These are phyloP conservation scores for Emericellopsis atlantica DNA, from an alignment of 2,329 filamentous ascomycete species.

Conservation along the genomic window DNA sequence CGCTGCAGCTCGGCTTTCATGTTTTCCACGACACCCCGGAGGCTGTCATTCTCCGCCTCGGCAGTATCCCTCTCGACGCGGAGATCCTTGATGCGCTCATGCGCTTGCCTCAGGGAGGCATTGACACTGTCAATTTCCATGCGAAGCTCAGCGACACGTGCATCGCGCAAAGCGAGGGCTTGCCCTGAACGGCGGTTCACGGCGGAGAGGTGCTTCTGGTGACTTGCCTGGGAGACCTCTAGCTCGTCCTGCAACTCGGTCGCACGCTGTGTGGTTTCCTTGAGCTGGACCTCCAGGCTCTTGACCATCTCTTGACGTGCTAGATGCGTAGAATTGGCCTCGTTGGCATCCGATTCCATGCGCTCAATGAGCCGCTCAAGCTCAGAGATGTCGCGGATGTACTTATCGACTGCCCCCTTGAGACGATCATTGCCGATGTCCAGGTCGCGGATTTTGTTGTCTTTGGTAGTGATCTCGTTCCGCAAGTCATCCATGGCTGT, in stretches of 20 bases:
- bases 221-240: slow-evolving; percentile 19
- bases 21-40: slow-evolving; percentile 29
- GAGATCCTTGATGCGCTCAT: slow-evolving; percentile 30
- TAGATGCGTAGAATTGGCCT: slow-evolving; percentile 14
- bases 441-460: slow-evolving; percentile 29
- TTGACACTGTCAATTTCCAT: slow-evolving; percentile 34
- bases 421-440: slow-evolving; percentile 37
- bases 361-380: slow-evolving; percentile 37
- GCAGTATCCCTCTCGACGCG: slow-evolving; percentile 30
- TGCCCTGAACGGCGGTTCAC: slow-evolving; percentile 29
- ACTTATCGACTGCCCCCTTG: slow-evolving; percentile 36
- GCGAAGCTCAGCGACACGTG: slow-evolving; percentile 33
- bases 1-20: slow-evolving; percentile 39
- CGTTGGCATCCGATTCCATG: slow-evolving; percentile 24
- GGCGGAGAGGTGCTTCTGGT: slow-evolving; percentile 15
- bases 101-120: slow-evolving; percentile 28
- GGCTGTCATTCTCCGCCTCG: slow-evolving; percentile 23
- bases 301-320: slow-evolving; percentile 22
- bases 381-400: slow-evolving; percentile 38
- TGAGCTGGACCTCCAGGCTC: slow-evolving; percentile 31
- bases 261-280: slow-evolving; percentile 23
- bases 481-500: slow-evolving; percentile 34
- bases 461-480: slow-evolving; percentile 23
- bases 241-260: slow-evolving; percentile 25
- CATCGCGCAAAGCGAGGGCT: slow-evolving; percentile 37